Conservation (phyloP, 805 yeast genomes). For the Lachancea quebecensis region DNA sequence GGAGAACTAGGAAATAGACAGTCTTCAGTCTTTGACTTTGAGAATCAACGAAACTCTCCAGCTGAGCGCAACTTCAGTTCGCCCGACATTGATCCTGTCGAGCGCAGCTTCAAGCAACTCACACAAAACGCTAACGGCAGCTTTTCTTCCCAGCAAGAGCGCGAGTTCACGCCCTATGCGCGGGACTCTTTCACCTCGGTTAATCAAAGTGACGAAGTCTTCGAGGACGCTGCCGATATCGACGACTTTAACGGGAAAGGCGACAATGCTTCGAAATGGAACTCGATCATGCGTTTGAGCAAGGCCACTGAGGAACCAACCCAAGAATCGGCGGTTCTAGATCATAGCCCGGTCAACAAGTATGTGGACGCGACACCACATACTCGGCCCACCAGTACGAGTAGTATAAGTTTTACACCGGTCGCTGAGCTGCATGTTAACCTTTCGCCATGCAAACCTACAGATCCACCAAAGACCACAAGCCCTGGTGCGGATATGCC, state of each 20-base stretch:
- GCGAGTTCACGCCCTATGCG: background rate
- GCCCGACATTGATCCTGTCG: slow-evolving; percentile 21
- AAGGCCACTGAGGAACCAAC: background rate
- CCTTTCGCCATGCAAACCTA: slow-evolving; percentile 1
- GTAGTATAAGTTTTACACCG: slow-evolving; percentile 8
- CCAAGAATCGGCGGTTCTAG: background rate
- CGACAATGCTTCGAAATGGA: background rate
- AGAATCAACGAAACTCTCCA: background rate
- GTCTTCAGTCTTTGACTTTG: slow-evolving; percentile 7
- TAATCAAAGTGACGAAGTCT: background rate
- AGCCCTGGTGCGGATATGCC: too few species aligned
- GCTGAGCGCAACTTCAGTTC: background rate
- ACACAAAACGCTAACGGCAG: slow-evolving; percentile 16
- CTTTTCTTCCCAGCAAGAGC: background rate
- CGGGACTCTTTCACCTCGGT: slow-evolving; percentile 1
- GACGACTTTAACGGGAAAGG: background rate
- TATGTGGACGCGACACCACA: background rate
- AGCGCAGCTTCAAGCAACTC: slow-evolving; percentile 27
- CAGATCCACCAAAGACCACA: background rate
- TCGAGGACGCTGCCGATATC: slow-evolving; percentile 1
- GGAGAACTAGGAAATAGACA: background rate
- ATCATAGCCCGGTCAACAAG: background rate
- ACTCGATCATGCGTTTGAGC: slow-evolving; percentile 2
- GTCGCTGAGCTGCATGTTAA: slow-evolving; percentile 7
- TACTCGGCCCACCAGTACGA: background rate